Conservation (phyloP, 192 early-diverging fungal genomes). For the Borealophlyctis nickersoniae region DNA sequence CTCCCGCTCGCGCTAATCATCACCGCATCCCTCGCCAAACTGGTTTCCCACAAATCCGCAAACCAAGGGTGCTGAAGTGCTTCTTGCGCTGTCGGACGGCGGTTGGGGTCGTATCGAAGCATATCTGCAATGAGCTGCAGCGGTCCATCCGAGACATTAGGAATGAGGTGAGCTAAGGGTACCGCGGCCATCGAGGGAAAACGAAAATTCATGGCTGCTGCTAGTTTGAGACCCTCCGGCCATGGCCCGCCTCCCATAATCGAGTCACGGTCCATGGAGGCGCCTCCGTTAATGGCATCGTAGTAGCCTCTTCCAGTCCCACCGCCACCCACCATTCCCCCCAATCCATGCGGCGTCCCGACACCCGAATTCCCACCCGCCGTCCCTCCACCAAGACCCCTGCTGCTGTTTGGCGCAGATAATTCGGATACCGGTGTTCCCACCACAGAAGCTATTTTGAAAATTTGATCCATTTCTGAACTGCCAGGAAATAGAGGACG, state of each 20-base stretch:
- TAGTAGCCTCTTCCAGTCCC: constrained; percentile 13
- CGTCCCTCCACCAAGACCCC: constrained; percentile 29
- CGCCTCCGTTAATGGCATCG: background rate
- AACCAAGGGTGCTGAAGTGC: constrained; percentile 67
- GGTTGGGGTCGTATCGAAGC: constrained; percentile 75
- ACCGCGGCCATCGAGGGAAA: constrained; percentile 38
- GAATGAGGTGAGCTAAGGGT: constrained; percentile 56
- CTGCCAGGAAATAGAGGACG: constrained; percentile 91
- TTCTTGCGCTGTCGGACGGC: constrained; percentile 72
- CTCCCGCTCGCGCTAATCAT: background rate
- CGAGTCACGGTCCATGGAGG: constrained; percentile 7
- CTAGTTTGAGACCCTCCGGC: constrained; percentile 49
- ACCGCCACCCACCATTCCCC: background rate
- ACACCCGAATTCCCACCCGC: constrained; percentile 13
- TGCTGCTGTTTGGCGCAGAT: constrained; percentile 23
- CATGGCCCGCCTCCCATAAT: constrained; percentile 47
- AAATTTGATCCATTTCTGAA: constrained; percentile 91
- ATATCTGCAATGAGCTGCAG: constrained; percentile 66
- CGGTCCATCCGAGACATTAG: constrained; percentile 51
- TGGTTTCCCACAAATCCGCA: constrained; percentile 28
- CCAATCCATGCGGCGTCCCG: background rate
- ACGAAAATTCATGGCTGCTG: constrained; percentile 51
- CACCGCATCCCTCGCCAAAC: constrained; percentile 17
- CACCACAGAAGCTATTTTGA: constrained; percentile 75
- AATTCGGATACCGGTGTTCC: constrained; percentile 61